Evolutionary conservation across 768 basidiomycete species (phyloP).

Genomic region (Trametes coccinea): DNA sequence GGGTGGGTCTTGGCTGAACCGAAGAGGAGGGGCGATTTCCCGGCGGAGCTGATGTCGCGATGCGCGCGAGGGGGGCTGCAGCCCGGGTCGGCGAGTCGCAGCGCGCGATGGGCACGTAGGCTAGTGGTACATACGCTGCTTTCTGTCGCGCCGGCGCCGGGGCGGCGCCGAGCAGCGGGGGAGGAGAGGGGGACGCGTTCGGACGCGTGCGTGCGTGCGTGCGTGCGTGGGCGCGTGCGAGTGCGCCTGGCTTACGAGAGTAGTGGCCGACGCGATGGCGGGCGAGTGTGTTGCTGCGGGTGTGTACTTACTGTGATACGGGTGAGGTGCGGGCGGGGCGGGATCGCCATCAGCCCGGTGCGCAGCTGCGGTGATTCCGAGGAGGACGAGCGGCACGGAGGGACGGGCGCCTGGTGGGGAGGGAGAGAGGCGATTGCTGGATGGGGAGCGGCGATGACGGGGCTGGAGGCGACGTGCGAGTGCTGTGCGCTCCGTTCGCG

Average conservation of each 20-base stretch:
- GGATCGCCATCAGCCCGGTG: conserved; percentile 17
- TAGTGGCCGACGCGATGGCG: conserved; percentile 1
- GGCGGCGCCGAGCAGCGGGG: not conserved
- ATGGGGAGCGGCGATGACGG: conserved; percentile 12
- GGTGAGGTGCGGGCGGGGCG: conserved; percentile 8
- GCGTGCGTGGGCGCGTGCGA: not conserved
- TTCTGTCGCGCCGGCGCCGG: not conserved
- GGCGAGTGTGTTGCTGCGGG: not conserved
- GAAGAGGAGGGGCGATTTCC: conserved; percentile 7
- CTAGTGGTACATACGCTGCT: not conserved
- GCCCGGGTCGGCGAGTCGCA: not conserved
- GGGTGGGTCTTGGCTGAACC: conserved; percentile 14
- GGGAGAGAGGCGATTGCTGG: conserved; percentile 8
- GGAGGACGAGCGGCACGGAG: conserved; percentile 15
- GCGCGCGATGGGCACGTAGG: not conserved
- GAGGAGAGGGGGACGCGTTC: not conserved
- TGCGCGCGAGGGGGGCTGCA: not conserved
- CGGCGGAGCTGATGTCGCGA: conserved; percentile 6
- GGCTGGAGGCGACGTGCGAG: not conserved
- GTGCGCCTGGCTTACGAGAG: not conserved
- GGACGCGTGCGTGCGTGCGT: not conserved
- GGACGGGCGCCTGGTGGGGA: not conserved
- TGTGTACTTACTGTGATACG: too few species aligned
- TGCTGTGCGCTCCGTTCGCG: conserved; percentile 19
- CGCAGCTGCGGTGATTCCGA: conserved; percentile 14